Evolutionary conservation across 352 stramenopile genomes (phyloP), one percentile per base, ranked within the genome.

Genomic region (Vaucheria bursata): DNA sequence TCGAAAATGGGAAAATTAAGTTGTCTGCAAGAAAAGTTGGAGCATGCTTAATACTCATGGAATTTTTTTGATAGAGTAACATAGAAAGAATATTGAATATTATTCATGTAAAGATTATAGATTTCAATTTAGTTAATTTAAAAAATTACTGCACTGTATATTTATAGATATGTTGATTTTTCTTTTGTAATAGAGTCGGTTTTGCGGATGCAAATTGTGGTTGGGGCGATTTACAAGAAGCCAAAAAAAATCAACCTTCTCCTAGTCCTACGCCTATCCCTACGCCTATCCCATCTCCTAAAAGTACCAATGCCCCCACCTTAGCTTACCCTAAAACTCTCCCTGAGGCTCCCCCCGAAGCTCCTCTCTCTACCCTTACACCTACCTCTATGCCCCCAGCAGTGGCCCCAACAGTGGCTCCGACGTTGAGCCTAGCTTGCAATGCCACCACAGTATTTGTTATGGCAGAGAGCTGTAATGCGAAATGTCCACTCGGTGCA

Each of bases 171-270:
- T 34, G 5, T 34, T 69, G 59, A 18, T 34, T 18, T 38, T 69
- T 69, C 59, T 34, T 18, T 38, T 6, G 5, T 8, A 34, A 38
- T 35, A 36, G 71, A 69, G 45, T 84, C 0, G 79, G 79, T 0
- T 84, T 84, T 38, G 79, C 79, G 25, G 39, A 74, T 31, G 79
- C 73, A 37, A 50, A 76, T 2, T 84, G 79, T 37, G 75, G 73
- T 40, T 84, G 79, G 40, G 67, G 53, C 1, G 66, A 70, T 31
- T 36, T 53, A 31, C 34, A 1, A n/a, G 35, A n/a, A 12, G 34
- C 68, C 40, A 0, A 53, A 33, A 18, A 8, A 31, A 34, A 4
- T 8, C 38, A 8, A 31, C 40, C 35, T n/a, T n/a, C n/a, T n/a
- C n/a, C n/a, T n/a, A n/a, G n/a, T n/a, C n/a, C n/a, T n/a, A n/a